A percentile compares a stretch with the other conserved stretches of the same genome.
phyloP scores from a whole-genome alignment of 306 rosid genomes.

The Arachis hypogaea region DNA sequence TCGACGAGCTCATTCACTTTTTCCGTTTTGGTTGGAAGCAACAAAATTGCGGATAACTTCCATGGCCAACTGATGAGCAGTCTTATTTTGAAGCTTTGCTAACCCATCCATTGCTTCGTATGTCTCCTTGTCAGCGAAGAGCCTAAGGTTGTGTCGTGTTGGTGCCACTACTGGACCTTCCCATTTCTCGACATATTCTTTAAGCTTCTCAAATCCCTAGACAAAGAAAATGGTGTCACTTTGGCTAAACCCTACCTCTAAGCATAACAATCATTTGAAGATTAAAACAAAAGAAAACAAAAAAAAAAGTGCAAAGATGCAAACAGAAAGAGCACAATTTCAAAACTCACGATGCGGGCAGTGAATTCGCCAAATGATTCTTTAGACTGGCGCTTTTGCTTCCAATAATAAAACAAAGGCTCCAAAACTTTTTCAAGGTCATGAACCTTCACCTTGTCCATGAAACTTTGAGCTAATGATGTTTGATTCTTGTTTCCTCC shows the following conservation, averaged over 20 bases:
- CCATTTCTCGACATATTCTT: conserved; percentile 82
- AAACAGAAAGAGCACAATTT: conserved; percentile 15
- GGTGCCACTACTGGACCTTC: conserved; percentile 72
- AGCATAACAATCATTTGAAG: not conserved
- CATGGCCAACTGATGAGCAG: conserved; percentile 90
- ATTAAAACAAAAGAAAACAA: conserved; percentile 4
- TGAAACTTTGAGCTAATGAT: conserved; percentile 74
- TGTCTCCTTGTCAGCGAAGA: conserved; percentile 87
- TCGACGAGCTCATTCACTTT: conserved; percentile 63
- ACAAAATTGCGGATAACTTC: conserved; percentile 88
- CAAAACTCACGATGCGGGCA: conserved; percentile 67
- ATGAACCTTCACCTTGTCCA: conserved; percentile 89
- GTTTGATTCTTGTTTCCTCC: conserved; percentile 90
- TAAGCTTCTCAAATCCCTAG: conserved; percentile 89
- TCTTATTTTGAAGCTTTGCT: conserved; percentile 85
- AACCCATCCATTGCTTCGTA: conserved; percentile 75
- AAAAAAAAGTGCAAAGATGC: not conserved
- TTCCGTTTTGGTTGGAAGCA: conserved; percentile 81
- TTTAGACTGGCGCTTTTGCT: conserved; percentile 81
- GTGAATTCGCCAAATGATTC: conserved; percentile 92
- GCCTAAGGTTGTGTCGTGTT: conserved; percentile 75
- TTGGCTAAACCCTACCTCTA: conserved; percentile 11
- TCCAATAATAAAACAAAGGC: conserved; percentile 91
- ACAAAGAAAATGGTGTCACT: conserved; percentile 42
- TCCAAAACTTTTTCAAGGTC: conserved; percentile 93